These are phyloP conservation scores for Jackrogersella minutella DNA, from an alignment of 495 filamentous ascomycete species.

Conservation along the genomic window DNA sequence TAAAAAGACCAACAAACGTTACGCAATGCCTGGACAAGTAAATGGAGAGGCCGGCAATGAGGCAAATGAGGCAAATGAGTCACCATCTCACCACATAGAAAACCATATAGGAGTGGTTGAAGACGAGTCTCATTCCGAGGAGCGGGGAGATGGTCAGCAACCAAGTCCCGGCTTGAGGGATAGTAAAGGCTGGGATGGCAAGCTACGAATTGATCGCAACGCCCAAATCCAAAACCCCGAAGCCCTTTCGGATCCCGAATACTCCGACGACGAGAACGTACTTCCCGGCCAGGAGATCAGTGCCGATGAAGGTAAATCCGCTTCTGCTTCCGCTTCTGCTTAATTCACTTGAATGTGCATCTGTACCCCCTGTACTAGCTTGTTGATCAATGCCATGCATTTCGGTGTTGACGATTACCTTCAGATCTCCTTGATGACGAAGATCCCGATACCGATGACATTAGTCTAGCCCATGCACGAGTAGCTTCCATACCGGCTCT, in stretches of 20 bases:
- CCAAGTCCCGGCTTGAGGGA: conserved; percentile 57
- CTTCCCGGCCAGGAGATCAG: conserved; percentile 76
- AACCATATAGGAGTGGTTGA: conserved; percentile 56
- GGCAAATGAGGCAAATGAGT: conserved; percentile 15
- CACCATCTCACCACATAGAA: conserved; percentile 53
- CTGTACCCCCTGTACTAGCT: neutral
- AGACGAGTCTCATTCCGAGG: conserved; percentile 48
- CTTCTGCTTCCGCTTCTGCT: too few relatives aligned
- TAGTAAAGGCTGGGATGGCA: conserved; percentile 93
- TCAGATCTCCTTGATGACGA: conserved; percentile 66
- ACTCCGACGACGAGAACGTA: conserved; percentile 82
- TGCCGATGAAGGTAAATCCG: conserved; percentile 77
- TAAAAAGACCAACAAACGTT: conserved; percentile 5
- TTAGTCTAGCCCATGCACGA: conserved; percentile 87
- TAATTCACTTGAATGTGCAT: neutral
- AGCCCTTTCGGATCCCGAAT: conserved; percentile 80
- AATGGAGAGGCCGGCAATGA: conserved; percentile 37
- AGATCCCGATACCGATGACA: conserved; percentile 70
- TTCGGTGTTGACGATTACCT: conserved; percentile 15
- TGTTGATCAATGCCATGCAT: neutral
- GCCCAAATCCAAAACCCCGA: conserved; percentile 75
- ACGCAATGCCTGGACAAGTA: conserved; percentile 48
- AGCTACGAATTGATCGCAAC: conserved; percentile 75
- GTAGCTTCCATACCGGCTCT: conserved; percentile 82
- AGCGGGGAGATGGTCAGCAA: conserved; percentile 52